phyloP scores from a whole-genome alignment of 208 protist genomes.

The Acanthamoeba castellanii region DNA sequence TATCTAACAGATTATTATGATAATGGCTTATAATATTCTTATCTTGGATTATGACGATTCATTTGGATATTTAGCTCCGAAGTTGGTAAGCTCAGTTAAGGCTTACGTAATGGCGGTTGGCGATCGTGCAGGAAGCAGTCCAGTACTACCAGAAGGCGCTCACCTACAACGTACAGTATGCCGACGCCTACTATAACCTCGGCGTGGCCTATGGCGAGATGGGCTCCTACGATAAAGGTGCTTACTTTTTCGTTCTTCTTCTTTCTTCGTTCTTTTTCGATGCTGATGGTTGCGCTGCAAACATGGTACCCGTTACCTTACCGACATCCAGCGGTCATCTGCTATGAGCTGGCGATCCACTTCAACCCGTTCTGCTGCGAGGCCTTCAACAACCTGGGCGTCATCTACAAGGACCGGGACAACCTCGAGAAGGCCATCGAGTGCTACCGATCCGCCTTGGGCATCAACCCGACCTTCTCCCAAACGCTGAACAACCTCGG shows the following conservation, averaged over 20 bases:
- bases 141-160: slow-evolving; percentile 81
- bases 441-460: slow-evolving; percentile 80
- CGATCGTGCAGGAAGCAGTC: neutral
- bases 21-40: too few species aligned
- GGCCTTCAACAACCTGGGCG: slow-evolving; percentile 86
- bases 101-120: neutral
- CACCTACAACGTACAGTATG: slow-evolving; percentile 77
- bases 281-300: neutral
- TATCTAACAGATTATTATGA: too few species aligned
- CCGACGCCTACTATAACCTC: slow-evolving; percentile 86
- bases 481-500: slow-evolving; percentile 85
- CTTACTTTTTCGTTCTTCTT: neutral
- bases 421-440: slow-evolving; percentile 81
- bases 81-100: too few species aligned
- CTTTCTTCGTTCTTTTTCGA: neutral
- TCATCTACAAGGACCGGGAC: slow-evolving; percentile 81
- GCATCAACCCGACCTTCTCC: slow-evolving; percentile 77
- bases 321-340: neutral
- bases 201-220: slow-evolving; percentile 81
- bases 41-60: too few species aligned
- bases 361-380: slow-evolving; percentile 82
- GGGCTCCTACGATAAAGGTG: slow-evolving; percentile 72
- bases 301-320: too few species aligned
- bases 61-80: too few species aligned
- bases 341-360: slow-evolving; percentile 84